A percentile compares a stretch with the other conserved stretches of the same genome.
phyloP scores from a whole-genome alignment of 1,139 yeast species.

The Pichia sp. region DNA sequence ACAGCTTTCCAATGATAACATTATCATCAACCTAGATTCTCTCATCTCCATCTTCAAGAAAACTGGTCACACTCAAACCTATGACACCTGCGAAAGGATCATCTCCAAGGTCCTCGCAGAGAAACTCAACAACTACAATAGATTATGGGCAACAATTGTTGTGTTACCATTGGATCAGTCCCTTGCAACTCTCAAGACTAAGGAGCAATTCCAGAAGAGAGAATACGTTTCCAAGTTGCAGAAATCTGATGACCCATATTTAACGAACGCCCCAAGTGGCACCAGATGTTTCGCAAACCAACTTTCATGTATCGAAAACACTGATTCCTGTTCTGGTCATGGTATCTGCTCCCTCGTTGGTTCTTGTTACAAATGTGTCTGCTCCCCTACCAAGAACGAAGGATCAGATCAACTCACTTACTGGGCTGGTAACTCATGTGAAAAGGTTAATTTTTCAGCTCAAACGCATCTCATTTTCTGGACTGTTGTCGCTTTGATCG shows the following conservation, averaged over 20 bases:
- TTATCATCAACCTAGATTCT: background rate
- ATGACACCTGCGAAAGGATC: too few species aligned
- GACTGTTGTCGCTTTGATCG: conserved; percentile 45
- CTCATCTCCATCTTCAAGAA: conserved; percentile 1
- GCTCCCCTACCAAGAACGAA: conserved; percentile 43
- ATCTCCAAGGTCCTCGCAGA: too few species aligned
- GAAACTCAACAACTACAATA: too few species aligned
- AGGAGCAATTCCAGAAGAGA: too few species aligned
- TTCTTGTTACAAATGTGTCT: conserved; percentile 51
- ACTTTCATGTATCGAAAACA: conserved; percentile 45
- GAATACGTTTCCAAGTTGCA: too few species aligned
- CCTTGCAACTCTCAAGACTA: too few species aligned
- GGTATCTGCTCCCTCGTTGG: conserved; percentile 47
- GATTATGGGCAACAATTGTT: too few species aligned
- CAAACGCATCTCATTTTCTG: conserved; percentile 63
- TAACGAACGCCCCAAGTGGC: conserved; percentile 3
- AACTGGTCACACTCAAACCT: too few species aligned
- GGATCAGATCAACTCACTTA: conserved; percentile 39
- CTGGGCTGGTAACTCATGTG: conserved; percentile 65
- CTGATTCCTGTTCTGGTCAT: conserved; percentile 53
- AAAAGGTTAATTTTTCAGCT: conserved; percentile 56
- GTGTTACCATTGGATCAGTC: too few species aligned
- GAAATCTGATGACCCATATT: background rate
- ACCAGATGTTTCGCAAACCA: conserved; percentile 39
- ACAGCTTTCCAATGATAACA: too few species aligned